Percentiles rank a stretch among this genome's conserved stretches.
Evolutionary conservation across 441 rosid species (phyloP).

Genomic region (Cnidoscolus chayamansa): DNA sequence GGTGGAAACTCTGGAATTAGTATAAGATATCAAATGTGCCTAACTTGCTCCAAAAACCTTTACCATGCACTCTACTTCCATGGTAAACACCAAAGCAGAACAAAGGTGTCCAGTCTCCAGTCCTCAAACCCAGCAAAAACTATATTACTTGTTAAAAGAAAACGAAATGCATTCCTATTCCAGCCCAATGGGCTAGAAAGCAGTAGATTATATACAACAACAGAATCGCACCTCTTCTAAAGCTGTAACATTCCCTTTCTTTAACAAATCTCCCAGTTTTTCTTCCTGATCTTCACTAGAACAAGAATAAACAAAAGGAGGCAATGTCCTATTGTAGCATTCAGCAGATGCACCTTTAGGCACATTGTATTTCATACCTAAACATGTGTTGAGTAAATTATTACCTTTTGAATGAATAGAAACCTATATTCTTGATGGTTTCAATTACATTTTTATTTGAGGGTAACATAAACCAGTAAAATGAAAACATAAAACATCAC

Average conservation of each 20-base stretch:
- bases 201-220: neutral
- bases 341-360: neutral
- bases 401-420: neutral
- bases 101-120: no score
- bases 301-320: neutral
- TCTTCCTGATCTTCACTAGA: neutral
- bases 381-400: neutral
- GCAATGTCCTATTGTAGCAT: neutral
- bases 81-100: neutral
- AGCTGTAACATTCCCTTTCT: neutral
- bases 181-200: neutral
- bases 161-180: neutral
- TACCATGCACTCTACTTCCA: neutral
- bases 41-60: neutral
- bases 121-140: no score
- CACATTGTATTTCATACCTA: neutral
- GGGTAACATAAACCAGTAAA: conserved; percentile 5
- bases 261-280: neutral
- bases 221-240: neutral
- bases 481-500: neutral
- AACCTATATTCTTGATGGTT: neutral
- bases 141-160: neutral
- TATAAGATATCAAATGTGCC: neutral
- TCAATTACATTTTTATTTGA: neutral
- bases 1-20: neutral